Evolutionary conservation across 2,329 filamentous ascomycete genomes (phyloP).

Genomic region (Aspergillus tanneri): DNA sequence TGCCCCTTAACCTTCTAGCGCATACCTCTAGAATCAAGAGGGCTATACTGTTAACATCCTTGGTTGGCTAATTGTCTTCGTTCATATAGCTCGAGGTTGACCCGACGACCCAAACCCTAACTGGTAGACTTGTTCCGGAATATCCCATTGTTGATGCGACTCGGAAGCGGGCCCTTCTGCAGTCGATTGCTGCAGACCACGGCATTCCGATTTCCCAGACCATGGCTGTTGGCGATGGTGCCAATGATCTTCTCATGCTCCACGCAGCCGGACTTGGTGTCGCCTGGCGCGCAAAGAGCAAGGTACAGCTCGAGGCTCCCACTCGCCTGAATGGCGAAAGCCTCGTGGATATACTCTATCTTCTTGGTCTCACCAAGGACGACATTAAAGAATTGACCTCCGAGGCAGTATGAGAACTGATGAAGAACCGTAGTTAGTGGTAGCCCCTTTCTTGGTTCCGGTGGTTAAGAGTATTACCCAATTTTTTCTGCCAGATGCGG

Average conservation of each 20-base stretch:
- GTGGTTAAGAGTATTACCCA: background rate
- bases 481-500: constrained; percentile 5
- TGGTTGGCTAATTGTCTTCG: constrained; percentile 10
- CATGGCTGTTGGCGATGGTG: constrained; percentile 62
- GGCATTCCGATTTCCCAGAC: constrained; percentile 55
- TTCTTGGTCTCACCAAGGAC: constrained; percentile 54
- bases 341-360: constrained; percentile 58
- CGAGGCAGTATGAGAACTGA: constrained; percentile 9
- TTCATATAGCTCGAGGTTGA: constrained; percentile 53
- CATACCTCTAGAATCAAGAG: background rate
- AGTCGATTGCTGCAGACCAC: constrained; percentile 55
- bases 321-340: constrained; percentile 58
- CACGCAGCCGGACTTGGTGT: constrained; percentile 61
- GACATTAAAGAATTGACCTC: constrained; percentile 49
- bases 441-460: background rate
- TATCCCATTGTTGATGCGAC: constrained; percentile 60
- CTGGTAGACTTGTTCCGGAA: constrained; percentile 55
- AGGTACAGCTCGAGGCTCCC: constrained; percentile 62
- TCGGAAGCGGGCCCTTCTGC: constrained; percentile 57
- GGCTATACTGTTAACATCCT: background rate
- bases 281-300: constrained; percentile 64
- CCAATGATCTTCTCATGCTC: constrained; percentile 66
- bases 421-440: background rate
- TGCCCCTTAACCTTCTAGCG: background rate
- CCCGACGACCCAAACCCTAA: constrained; percentile 49